phyloP scores from a whole-genome alignment of 2,329 filamentous ascomycete species.

The Sarocladiaceae sp. region DNA sequence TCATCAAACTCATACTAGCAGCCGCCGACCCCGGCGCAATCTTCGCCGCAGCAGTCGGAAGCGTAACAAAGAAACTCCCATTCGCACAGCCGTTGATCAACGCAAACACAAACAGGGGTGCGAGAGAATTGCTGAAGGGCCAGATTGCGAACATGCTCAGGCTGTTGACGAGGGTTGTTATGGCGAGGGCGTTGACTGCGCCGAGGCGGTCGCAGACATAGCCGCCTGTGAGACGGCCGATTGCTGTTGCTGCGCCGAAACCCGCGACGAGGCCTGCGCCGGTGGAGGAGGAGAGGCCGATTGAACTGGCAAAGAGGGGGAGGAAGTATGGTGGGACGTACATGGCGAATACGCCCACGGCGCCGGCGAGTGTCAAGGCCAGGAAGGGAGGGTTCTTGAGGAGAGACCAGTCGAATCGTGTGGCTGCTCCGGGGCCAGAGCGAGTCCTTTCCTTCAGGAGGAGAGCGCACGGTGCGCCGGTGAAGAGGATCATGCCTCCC shows the following conservation, averaged over 20 bases:
- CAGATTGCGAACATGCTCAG: conserved; percentile 55
- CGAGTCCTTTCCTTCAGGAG: conserved; percentile 40
- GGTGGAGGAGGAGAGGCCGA: conserved; percentile 43
- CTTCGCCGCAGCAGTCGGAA: conserved; percentile 52
- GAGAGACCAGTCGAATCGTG: conserved; percentile 42
- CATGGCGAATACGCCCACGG: conserved; percentile 51
- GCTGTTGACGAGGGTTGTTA: conserved; percentile 43
- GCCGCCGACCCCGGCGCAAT: conserved; percentile 9
- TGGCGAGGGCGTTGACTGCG: conserved; percentile 46
- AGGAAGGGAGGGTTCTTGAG: conserved; percentile 46
- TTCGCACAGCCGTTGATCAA: conserved; percentile 55
- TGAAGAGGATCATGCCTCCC: conserved; percentile 43
- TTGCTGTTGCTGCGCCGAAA: conserved; percentile 54
- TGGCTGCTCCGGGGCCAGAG: conserved; percentile 15
- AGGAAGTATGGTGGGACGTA: conserved; percentile 58
- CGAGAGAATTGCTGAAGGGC: conserved; percentile 49
- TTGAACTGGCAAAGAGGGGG: conserved; percentile 46
- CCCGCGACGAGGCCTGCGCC: conserved; percentile 54
- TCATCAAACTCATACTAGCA: conserved; percentile 9
- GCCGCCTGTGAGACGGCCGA: conserved; percentile 49
- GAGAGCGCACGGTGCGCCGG: conserved; percentile 48
- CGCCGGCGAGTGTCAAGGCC: conserved; percentile 46
- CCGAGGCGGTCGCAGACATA: conserved; percentile 47
- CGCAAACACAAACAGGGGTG: conserved; percentile 48
- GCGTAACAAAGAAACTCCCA: conserved; percentile 56